Conservation (phyloP, 106 monocot species). For the Alisma plantagoaquatica region DNA sequence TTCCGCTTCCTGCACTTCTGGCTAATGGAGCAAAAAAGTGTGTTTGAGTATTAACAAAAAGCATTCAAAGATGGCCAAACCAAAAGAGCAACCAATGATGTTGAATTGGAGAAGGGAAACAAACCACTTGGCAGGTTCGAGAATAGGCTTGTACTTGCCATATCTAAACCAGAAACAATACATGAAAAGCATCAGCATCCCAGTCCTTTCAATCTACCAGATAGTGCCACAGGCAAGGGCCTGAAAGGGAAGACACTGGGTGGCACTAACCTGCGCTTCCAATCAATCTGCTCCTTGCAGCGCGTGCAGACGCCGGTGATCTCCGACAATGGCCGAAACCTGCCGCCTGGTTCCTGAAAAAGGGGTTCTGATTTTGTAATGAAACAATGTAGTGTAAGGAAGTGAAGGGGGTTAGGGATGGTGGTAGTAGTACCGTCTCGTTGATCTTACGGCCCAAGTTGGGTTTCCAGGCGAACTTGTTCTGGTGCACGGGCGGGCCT, state of each 20-base stretch:
- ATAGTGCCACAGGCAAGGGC: too few relatives aligned
- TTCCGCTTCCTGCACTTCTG: slow-evolving; percentile 77
- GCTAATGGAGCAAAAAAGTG: slow-evolving; percentile 21
- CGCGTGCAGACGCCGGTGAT: too few relatives aligned
- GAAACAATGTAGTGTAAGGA: too few relatives aligned
- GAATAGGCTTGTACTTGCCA: slow-evolving; percentile 88
- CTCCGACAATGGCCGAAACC: slow-evolving; percentile 54
- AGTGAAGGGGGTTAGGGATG: too few relatives aligned
- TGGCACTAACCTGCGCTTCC: slow-evolving; percentile 87
- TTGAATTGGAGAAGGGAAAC: neutral
- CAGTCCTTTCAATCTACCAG: too few relatives aligned
- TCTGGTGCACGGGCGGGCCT: slow-evolving; percentile 87
- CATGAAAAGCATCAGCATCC: too few relatives aligned
- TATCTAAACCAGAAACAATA: too few relatives aligned
- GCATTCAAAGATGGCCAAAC: too few relatives aligned
- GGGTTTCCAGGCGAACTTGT: slow-evolving; percentile 66
- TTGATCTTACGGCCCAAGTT: slow-evolving; percentile 55
- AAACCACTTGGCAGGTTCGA: slow-evolving; percentile 90
- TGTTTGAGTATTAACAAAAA: too few relatives aligned
- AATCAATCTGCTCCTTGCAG: slow-evolving; percentile 82
- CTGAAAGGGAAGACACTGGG: too few relatives aligned
- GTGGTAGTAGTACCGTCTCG: slow-evolving; percentile 76
- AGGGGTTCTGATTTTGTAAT: too few relatives aligned
- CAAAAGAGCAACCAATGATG: too few relatives aligned
- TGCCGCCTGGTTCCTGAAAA: slow-evolving; percentile 75